Percentiles rank a stretch among this genome's conserved stretches.
Evolutionary conservation across 2,329 filamentous ascomycete genomes (phyloP).

Genomic region (Septoria linicola): DNA sequence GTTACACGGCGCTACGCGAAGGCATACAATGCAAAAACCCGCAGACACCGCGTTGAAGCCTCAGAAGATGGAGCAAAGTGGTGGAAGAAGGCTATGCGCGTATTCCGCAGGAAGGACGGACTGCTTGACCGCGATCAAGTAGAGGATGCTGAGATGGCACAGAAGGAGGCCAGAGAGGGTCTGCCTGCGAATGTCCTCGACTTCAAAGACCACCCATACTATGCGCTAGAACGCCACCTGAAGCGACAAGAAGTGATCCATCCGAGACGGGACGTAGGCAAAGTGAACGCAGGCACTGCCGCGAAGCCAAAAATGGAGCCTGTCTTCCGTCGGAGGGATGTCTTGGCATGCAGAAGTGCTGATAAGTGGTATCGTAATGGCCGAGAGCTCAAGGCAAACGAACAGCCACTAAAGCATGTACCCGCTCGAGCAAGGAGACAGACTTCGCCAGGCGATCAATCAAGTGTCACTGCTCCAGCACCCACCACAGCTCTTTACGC

Average conservation of each 20-base stretch:
- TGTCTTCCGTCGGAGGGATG: conserved; percentile 79
- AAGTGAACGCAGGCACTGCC: conserved; percentile 65
- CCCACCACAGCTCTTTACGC: conserved; percentile 60
- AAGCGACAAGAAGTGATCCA: conserved; percentile 78
- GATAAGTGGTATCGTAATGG: conserved; percentile 92
- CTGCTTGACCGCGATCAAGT: conserved; percentile 71
- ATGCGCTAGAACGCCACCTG: conserved; percentile 79
- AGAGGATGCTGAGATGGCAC: conserved; percentile 73
- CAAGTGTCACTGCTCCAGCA: conserved; percentile 43
- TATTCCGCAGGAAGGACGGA: conserved; percentile 39
- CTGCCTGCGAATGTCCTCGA: conserved; percentile 45
- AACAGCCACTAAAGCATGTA: conserved; percentile 76
- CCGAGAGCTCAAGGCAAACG: conserved; percentile 71
- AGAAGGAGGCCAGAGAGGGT: conserved; percentile 69
- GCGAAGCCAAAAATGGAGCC: conserved; percentile 63
- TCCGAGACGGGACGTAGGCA: conserved; percentile 71
- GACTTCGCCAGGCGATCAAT: conserved; percentile 27
- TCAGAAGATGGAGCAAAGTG: conserved; percentile 57
- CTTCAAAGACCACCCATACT: conserved; percentile 45
- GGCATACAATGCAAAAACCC: conserved; percentile 85
- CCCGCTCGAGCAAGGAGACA: conserved; percentile 34
- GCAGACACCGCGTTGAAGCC: conserved; percentile 73
- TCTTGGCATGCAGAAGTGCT: conserved; percentile 71
- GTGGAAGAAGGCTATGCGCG: conserved; percentile 54
- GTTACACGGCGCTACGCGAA: conserved; percentile 87